These are phyloP conservation scores for Claviceps africana DNA, from an alignment of 2,329 filamentous ascomycete species.

Conservation along the genomic window DNA sequence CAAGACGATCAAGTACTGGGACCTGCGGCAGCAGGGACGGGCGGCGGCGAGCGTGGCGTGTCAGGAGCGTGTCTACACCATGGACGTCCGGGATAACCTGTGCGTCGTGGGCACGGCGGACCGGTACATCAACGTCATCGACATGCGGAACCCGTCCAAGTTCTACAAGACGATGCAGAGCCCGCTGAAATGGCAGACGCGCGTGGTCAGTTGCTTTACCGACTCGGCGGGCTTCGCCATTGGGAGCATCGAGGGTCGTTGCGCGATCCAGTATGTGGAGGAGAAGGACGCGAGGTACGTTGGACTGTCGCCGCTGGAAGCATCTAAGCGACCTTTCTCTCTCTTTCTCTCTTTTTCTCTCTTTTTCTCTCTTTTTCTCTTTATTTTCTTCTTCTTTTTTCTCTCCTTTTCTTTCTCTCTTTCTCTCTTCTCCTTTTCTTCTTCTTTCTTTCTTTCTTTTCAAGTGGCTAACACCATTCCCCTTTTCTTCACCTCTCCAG, in stretches of 20 bases:
- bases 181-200: conserved; percentile 95
- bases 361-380: too few species aligned
- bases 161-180: conserved; percentile 96
- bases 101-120: conserved; percentile 89
- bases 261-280: conserved; percentile 95
- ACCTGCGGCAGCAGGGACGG: conserved; percentile 49
- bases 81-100: conserved; percentile 81
- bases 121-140: conserved; percentile 89
- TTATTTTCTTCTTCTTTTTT: too few species aligned
- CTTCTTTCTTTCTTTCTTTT: too few species aligned
- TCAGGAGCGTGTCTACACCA: conserved; percentile 73
- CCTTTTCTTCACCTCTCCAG: too few species aligned
- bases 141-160: conserved; percentile 72
- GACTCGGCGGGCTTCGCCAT: conserved; percentile 88
- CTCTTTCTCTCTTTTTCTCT: too few species aligned
- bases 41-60: conserved; percentile 50
- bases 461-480: too few species aligned
- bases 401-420: too few species aligned
- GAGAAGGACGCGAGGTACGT: conserved; percentile 69
- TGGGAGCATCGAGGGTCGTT: conserved; percentile 90
- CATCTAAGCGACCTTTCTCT: too few species aligned
- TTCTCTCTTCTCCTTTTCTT: neutral
- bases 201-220: conserved; percentile 86
- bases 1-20: conserved; percentile 84
- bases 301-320: too few species aligned